A percentile compares a stretch with the other conserved stretches of the same genome.
These are phyloP conservation scores for Diaporthe nobilis DNA, from an alignment of 2,329 filamentous ascomycete genomes.

Conservation along the genomic window DNA sequence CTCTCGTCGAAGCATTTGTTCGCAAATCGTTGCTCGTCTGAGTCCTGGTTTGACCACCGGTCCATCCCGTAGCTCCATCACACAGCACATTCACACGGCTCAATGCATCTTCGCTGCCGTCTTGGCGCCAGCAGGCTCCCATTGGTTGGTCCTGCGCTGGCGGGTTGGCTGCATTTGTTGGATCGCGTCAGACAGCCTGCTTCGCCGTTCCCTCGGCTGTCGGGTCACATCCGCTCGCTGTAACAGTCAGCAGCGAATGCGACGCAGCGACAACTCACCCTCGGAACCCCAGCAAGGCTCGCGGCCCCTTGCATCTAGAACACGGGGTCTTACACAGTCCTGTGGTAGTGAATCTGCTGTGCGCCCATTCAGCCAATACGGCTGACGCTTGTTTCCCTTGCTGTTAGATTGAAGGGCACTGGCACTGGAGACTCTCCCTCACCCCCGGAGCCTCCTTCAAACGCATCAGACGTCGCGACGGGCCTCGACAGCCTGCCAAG, in stretches of 20 bases:
- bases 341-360: not conserved
- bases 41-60: constrained; percentile 19
- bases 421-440: not conserved
- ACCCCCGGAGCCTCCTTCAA: constrained; percentile 22
- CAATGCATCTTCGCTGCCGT: constrained; percentile 26
- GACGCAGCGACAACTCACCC: constrained; percentile 6
- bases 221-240: constrained; percentile 18
- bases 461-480: constrained; percentile 27
- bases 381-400: not conserved
- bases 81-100: constrained; percentile 17
- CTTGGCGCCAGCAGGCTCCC: constrained; percentile 13
- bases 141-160: constrained; percentile 10
- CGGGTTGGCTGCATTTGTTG: not conserved
- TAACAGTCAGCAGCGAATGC: not conserved
- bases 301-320: constrained; percentile 27
- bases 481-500: constrained; percentile 23
- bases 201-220: constrained; percentile 7
- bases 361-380: not conserved
- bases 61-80: constrained; percentile 23
- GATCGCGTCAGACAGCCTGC: constrained; percentile 20
- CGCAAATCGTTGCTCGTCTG: constrained; percentile 12
- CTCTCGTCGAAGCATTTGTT: constrained; percentile 19
- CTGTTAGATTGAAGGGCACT: constrained; percentile 16
- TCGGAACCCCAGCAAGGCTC: not conserved
- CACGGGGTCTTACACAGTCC: not conserved